phyloP scores from a whole-genome alignment of 768 basidiomycete species.

The Serendipita sp. region DNA sequence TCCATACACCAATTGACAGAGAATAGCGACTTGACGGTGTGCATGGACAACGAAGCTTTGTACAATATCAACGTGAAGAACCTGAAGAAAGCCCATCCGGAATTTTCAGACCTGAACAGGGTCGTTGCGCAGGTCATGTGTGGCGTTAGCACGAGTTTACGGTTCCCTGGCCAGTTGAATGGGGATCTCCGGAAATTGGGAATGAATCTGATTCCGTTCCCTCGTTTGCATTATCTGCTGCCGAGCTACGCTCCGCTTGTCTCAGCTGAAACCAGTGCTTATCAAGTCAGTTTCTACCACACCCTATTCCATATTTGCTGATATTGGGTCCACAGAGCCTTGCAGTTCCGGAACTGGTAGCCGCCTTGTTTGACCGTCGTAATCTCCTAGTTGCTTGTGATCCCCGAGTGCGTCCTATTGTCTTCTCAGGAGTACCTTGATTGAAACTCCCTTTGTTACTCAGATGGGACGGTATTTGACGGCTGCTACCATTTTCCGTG shows the following conservation, averaged over 20 bases:
- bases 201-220: conserved; percentile 93
- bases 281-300: background rate
- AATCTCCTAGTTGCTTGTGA: conserved; percentile 75
- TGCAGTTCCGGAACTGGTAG: conserved; percentile 36
- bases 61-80: conserved; percentile 57
- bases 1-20: conserved; percentile 84
- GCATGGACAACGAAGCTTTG: conserved; percentile 80
- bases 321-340: background rate
- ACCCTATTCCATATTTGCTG: background rate
- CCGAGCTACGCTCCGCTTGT: conserved; percentile 87
- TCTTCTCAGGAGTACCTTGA: background rate
- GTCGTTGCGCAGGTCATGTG: conserved; percentile 86
- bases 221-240: conserved; percentile 95
- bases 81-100: conserved; percentile 47
- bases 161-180: conserved; percentile 89
- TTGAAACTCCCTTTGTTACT: background rate
- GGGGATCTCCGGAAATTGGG: conserved; percentile 81
- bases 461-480: conserved; percentile 64
- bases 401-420: conserved; percentile 50
- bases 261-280: conserved; percentile 45
- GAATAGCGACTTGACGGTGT: conserved; percentile 68
- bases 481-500: conserved; percentile 76
- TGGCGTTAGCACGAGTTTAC: conserved; percentile 80
- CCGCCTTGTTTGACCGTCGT: conserved; percentile 50
- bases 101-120: conserved; percentile 52